A percentile compares a stretch with the other conserved stretches of the same genome.
These are phyloP conservation scores for Aureobasidium zeae DNA, from an alignment of 2,329 filamentous ascomycete species.

Conservation along the genomic window DNA sequence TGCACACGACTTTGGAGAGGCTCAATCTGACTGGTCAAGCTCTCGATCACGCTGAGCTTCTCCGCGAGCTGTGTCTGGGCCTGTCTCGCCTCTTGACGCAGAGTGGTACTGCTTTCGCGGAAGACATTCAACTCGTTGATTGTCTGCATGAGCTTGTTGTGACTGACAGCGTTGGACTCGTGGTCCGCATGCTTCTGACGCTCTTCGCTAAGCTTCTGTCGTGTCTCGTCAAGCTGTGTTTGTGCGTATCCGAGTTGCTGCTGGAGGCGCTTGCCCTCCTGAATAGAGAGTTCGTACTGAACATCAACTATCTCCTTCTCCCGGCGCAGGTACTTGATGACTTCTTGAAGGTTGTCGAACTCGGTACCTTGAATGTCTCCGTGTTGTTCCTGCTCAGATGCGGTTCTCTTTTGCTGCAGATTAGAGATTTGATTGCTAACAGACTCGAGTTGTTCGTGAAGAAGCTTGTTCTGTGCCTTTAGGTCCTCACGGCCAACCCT, in stretches of 20 bases:
- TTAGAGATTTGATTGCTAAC: constrained; percentile 69
- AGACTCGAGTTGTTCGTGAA: constrained; percentile 81
- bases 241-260: constrained; percentile 85
- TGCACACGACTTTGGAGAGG: constrained; percentile 72
- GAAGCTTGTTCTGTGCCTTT: constrained; percentile 77
- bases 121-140: constrained; percentile 93
- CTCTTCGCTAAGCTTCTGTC: constrained; percentile 84
- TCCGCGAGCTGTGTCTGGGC: constrained; percentile 66
- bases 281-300: constrained; percentile 81
- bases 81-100: constrained; percentile 77
- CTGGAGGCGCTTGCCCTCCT: constrained; percentile 79
- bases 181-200: constrained; percentile 66
- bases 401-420: constrained; percentile 64
- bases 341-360: constrained; percentile 61
- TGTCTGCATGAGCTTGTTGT: constrained; percentile 88
- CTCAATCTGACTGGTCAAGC: constrained; percentile 65
- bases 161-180: constrained; percentile 63
- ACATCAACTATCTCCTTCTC: constrained; percentile 98
- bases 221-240: constrained; percentile 77
- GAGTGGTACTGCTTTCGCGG: constrained; percentile 84
- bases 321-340: constrained; percentile 81
- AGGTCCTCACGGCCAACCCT: constrained; percentile 72
- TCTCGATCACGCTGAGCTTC: constrained; percentile 64
- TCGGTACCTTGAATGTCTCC: constrained; percentile 39
- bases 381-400: constrained; percentile 43